Evolutionary conservation across 1,284 basidiomycete species (phyloP).

Genomic region (Moesziomyces sp.): DNA sequence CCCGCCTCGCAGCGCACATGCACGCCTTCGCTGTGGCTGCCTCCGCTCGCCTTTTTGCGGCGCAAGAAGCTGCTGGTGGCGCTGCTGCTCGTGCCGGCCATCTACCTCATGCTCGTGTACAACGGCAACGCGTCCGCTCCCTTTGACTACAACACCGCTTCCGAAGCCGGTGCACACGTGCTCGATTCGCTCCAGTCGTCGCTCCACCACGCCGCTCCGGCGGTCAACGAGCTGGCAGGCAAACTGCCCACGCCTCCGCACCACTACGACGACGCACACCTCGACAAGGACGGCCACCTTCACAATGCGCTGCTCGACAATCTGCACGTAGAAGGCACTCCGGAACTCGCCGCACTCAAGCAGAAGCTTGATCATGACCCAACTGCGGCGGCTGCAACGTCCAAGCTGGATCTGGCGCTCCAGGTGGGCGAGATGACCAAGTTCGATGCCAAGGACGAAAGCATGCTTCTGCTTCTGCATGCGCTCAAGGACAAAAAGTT

Average conservation of each 20-base stretch:
- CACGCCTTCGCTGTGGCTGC: conserved; percentile 19
- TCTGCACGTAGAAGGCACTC: conserved; percentile 23
- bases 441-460: conserved; percentile 26
- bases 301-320: conserved; percentile 36
- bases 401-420: conserved; percentile 6
- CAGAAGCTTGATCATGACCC: conserved; percentile 17
- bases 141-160: conserved; percentile 1
- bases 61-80: conserved; percentile 28
- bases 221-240: conserved; percentile 31
- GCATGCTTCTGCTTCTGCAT: conserved; percentile 32
- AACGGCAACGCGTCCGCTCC: conserved; percentile 11
- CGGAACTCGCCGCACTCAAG: conserved; percentile 18
- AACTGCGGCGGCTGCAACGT: neutral
- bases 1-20: conserved; percentile 8
- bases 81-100: conserved; percentile 14
- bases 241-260: conserved; percentile 17
- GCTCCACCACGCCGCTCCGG: conserved; percentile 23
- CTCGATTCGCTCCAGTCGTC: conserved; percentile 29
- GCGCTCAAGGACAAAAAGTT: conserved; percentile 26
- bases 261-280: conserved; percentile 17
- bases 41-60: conserved; percentile 33
- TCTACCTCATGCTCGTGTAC: conserved; percentile 32
- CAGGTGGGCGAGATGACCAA: conserved; percentile 29
- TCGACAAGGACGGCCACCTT: conserved; percentile 28
- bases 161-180: conserved; percentile 14